A percentile compares a stretch with the other conserved stretches of the same genome.
phyloP scores from a whole-genome alignment of 768 basidiomycete species.

The Pleurotus ostreatus region DNA sequence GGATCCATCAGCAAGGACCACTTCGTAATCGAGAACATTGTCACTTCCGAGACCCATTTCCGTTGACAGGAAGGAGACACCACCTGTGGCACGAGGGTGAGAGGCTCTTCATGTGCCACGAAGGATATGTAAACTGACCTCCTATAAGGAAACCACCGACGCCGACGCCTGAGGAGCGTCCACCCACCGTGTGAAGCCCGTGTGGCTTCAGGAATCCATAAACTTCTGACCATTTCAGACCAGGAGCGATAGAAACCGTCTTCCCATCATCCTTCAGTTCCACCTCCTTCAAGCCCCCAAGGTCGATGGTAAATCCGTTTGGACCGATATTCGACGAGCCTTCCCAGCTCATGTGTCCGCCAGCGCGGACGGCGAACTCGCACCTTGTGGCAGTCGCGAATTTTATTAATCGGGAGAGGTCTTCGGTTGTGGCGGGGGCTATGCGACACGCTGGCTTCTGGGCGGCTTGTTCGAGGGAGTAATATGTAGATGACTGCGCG shows the following conservation, averaged over 20 bases:
- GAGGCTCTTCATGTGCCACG: background rate
- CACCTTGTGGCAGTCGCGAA: background rate
- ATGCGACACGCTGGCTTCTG: background rate
- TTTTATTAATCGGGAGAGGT: background rate
- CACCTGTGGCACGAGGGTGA: conserved; percentile 6
- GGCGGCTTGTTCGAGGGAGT: no score
- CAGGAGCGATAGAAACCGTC: conserved; percentile 9
- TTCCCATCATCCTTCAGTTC: conserved; percentile 4
- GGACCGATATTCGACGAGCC: conserved; percentile 10
- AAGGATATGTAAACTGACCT: background rate
- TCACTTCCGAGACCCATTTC: conserved; percentile 11
- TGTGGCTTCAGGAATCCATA: conserved; percentile 8
- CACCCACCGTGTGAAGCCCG: conserved; percentile 8
- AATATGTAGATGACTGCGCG: no score
- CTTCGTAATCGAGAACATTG: conserved; percentile 10
- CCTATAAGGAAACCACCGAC: conserved; percentile 14
- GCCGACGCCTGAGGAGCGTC: conserved; percentile 10
- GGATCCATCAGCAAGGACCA: conserved; percentile 14
- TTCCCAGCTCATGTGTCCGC: conserved; percentile 10
- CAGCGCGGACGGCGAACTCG: conserved; percentile 1
- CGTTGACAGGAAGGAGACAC: conserved; percentile 13
- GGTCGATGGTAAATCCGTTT: conserved; percentile 9
- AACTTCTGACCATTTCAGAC: conserved; percentile 7
- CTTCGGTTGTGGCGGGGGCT: background rate
- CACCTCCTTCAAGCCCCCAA: conserved; percentile 2